Percentiles rank a stretch among this genome's conserved stretches.
These are phyloP conservation scores for Fagus crenata DNA, from an alignment of 306 rosid genomes.

Conservation along the genomic window DNA sequence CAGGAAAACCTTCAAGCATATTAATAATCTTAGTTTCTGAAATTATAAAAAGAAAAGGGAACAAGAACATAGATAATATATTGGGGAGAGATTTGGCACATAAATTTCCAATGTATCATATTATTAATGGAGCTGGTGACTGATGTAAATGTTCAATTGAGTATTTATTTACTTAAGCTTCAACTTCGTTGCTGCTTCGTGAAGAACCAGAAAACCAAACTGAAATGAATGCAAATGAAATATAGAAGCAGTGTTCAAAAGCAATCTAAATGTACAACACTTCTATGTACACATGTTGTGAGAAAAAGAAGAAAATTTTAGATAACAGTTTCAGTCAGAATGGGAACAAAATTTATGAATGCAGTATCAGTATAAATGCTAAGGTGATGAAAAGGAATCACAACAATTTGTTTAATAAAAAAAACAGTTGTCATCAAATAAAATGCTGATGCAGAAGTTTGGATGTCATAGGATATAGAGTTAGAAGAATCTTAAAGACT, in stretches of 20 bases:
- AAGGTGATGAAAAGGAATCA: neutral
- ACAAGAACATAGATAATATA: neutral
- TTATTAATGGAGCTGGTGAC: neutral
- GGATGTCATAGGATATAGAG: neutral
- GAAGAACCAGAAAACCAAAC: neutral
- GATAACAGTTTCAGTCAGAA: neutral
- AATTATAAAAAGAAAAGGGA: no score
- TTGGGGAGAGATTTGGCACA: constrained; percentile 10
- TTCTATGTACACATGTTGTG: neutral
- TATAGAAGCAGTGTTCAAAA: neutral
- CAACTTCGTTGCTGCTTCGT: neutral
- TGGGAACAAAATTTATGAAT: neutral
- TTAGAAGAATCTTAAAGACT: neutral
- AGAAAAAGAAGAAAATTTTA: neutral
- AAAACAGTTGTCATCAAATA: neutral
- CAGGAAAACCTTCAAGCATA: constrained; percentile 13
- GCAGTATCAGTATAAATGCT: neutral
- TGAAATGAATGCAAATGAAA: neutral
- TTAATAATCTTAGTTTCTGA: neutral
- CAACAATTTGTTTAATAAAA: neutral
- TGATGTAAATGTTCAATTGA: neutral
- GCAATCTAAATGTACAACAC: neutral
- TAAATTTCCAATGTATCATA: neutral
- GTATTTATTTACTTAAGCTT: neutral
- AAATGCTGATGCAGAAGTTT: neutral